Evolutionary conservation across 257 asterid species (phyloP).

Genomic region (Solanum ahanhuiri): DNA sequence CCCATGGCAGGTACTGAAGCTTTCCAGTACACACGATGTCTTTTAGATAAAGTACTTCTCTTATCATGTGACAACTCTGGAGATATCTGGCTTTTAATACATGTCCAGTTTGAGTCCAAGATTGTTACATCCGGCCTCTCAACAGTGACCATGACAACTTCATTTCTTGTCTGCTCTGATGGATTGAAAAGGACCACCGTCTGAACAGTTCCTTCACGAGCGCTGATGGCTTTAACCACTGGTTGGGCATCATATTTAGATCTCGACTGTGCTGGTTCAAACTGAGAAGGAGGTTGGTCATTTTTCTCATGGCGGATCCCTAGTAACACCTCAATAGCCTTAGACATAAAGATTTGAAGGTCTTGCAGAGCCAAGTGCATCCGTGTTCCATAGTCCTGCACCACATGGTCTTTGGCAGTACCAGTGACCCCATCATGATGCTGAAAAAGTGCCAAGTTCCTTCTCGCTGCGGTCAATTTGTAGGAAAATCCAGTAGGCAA

Average conservation of each 20-base stretch:
- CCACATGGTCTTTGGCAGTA: constrained; percentile 92
- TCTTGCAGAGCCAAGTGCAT: constrained; percentile 90
- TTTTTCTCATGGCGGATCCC: constrained; percentile 77
- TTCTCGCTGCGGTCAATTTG: constrained; percentile 86
- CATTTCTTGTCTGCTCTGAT: constrained; percentile 73
- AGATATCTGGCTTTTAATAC: constrained; percentile 91
- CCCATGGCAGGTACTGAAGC: constrained; percentile 88
- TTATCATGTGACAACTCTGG: constrained; percentile 60
- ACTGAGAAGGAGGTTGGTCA: constrained; percentile 74
- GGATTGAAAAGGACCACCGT: constrained; percentile 78
- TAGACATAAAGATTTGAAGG: constrained; percentile 79
- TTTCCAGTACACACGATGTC: constrained; percentile 89
- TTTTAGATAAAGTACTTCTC: constrained; percentile 51
- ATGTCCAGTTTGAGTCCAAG: constrained; percentile 94
- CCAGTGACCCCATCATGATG: constrained; percentile 99
- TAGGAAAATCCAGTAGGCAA: constrained; percentile 73
- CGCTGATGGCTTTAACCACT: constrained; percentile 50
- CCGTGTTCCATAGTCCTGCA: constrained; percentile 80
- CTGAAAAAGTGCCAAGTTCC: constrained; percentile 89
- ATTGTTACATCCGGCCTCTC: constrained; percentile 89
- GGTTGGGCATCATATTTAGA: constrained; percentile 80
- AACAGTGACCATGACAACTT: constrained; percentile 80
- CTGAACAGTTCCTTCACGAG: constrained; percentile 82
- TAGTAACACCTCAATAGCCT: constrained; percentile 75
- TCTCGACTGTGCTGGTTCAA: constrained; percentile 77